Percentiles rank a stretch among this genome's conserved stretches.
phyloP scores from a whole-genome alignment of 768 basidiomycete genomes.

The Mycena vitilis region DNA sequence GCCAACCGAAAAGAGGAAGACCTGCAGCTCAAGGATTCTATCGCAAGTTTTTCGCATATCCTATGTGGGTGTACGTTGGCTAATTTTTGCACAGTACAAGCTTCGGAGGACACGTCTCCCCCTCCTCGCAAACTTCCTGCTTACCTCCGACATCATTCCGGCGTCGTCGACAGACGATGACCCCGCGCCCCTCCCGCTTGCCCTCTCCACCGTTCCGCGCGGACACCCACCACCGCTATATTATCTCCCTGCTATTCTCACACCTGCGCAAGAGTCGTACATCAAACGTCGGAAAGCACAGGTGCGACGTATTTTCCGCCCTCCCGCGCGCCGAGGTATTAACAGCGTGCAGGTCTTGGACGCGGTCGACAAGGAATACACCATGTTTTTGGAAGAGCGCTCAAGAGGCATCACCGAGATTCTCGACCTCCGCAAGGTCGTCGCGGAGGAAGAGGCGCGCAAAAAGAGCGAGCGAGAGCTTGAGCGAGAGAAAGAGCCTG shows the following conservation, averaged over 20 bases:
- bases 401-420: constrained; percentile 70
- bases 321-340: constrained; percentile 4
- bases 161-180: constrained; percentile 45
- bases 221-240: constrained; percentile 82
- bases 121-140: constrained; percentile 77
- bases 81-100: constrained; percentile 64
- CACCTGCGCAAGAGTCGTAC: constrained; percentile 77
- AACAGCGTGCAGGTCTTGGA: constrained; percentile 61
- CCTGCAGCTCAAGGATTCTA: constrained; percentile 81
- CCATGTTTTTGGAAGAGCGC: constrained; percentile 71
- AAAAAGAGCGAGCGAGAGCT: constrained; percentile 49
- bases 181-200: constrained; percentile 46
- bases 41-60: constrained; percentile 60
- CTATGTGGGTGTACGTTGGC: background rate
- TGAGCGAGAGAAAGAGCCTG: constrained; percentile 31
- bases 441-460: constrained; percentile 72
- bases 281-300: constrained; percentile 70
- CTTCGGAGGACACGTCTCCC: constrained; percentile 79
- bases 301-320: constrained; percentile 49
- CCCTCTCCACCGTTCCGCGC: constrained; percentile 63
- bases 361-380: constrained; percentile 78
- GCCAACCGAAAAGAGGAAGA: constrained; percentile 89
- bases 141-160: constrained; percentile 77
- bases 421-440: constrained; percentile 67
- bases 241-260: constrained; percentile 78